Conservation (phyloP, 1,284 basidiomycete genomes). For the Sanghuangporus baumii region DNA sequence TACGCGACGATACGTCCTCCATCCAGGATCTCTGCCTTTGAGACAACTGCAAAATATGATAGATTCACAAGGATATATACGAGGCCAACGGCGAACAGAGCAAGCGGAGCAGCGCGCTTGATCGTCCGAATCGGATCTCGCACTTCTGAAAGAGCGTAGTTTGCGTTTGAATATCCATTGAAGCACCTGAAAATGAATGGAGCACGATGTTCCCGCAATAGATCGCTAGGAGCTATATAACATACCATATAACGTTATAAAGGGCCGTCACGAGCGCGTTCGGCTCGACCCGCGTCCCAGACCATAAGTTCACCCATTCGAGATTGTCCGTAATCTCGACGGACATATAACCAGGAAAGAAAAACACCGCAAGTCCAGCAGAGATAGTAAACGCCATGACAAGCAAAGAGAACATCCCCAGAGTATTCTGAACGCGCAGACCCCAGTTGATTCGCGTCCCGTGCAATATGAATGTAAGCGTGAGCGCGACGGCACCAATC, state of each 20-base stretch:
- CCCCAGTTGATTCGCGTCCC: conserved; percentile 52
- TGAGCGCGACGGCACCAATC: conserved; percentile 49
- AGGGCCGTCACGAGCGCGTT: conserved; percentile 58
- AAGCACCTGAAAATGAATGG: conserved; percentile 44
- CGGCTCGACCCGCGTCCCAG: conserved; percentile 40
- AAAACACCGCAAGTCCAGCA: conserved; percentile 52
- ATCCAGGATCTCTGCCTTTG: conserved; percentile 56
- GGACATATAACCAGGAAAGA: conserved; percentile 41
- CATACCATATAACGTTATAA: conserved; percentile 63
- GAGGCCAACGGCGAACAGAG: conserved; percentile 46
- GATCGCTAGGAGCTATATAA: background rate
- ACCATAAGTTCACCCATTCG: conserved; percentile 49
- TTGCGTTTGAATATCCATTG: conserved; percentile 64
- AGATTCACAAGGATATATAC: conserved; percentile 60
- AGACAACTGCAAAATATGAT: conserved; percentile 65
- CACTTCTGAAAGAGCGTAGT: conserved; percentile 66
- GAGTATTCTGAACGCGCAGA: conserved; percentile 56
- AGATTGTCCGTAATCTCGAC: conserved; percentile 45
- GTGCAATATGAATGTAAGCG: conserved; percentile 54
- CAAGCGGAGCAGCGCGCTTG: conserved; percentile 59
- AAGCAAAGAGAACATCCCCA: conserved; percentile 61
- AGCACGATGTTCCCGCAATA: background rate
- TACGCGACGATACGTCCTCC: conserved; percentile 59
- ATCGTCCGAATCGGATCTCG: conserved; percentile 61
- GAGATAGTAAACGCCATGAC: conserved; percentile 51